Conservation (phyloP, 2,329 filamentous ascomycete species). For the Purpureocillium lavendulum region DNA sequence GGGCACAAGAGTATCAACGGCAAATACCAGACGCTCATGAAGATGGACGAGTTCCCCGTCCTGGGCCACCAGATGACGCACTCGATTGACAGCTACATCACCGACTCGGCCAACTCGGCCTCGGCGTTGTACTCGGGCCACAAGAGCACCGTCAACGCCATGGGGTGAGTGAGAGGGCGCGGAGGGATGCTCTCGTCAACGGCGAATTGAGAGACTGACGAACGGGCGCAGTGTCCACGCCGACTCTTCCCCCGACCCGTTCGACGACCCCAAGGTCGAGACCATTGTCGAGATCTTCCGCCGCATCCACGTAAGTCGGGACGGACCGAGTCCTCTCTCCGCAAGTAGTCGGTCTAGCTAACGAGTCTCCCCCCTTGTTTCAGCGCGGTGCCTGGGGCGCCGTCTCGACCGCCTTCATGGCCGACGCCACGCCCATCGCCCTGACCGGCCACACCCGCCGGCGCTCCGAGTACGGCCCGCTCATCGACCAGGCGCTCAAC, state of each 20-base stretch:
- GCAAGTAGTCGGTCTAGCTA: no score
- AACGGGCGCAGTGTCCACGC: constrained; percentile 56
- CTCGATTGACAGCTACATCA: constrained; percentile 78
- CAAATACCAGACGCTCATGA: constrained; percentile 68
- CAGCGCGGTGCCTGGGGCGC: constrained; percentile 50
- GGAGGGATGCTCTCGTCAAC: constrained; percentile 1
- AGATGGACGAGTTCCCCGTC: constrained; percentile 78
- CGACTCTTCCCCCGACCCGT: constrained; percentile 63
- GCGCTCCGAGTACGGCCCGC: constrained; percentile 59
- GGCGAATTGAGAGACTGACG: no score
- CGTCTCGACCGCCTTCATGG: constrained; percentile 73
- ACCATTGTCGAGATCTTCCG: constrained; percentile 72
- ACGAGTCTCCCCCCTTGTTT: no score
- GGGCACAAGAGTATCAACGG: constrained; percentile 79
- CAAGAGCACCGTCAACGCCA: constrained; percentile 75
- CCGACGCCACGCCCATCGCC: constrained; percentile 76
- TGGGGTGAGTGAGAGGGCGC: constrained; percentile 41
- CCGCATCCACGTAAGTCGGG: constrained; percentile 56
- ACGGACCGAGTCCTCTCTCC: no score
- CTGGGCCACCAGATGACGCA: constrained; percentile 85
- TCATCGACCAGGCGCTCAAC: constrained; percentile 70
- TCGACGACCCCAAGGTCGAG: constrained; percentile 83
- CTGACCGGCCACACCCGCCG: constrained; percentile 64
- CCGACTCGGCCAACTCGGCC: constrained; percentile 78
- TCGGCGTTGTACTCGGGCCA: constrained; percentile 76